A percentile compares a stretch with the other conserved stretches of the same genome.
Evolutionary conservation across 78 protist genomes (phyloP).

Genomic region (Dictyostelium purpureum): DNA sequence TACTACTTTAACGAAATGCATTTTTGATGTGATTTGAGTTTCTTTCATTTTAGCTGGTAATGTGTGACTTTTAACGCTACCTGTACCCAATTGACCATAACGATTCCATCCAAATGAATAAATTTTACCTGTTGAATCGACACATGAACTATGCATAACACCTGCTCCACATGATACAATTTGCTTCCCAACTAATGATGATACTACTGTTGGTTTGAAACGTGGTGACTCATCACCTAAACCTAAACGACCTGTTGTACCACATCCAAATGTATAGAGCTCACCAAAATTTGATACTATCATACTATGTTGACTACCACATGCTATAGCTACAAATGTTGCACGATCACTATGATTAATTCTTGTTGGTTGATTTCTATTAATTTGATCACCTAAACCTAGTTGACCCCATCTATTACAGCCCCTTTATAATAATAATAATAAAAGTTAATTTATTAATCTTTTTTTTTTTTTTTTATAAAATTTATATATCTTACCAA

Average conservation of each 20-base stretch:
- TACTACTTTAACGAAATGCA: slow-evolving; percentile 1
- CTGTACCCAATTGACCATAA: slow-evolving; percentile 82
- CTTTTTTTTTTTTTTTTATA: no score
- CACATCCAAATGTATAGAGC: slow-evolving; percentile 78
- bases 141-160: slow-evolving; percentile 42
- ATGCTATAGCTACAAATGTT: neutral
- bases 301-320: slow-evolving; percentile 74
- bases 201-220: slow-evolving; percentile 15
- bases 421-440: no score
- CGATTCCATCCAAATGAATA: slow-evolving; percentile 76
- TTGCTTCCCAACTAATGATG: slow-evolving; percentile 27
- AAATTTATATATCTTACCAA: no score
- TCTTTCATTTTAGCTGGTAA: neutral
- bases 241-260: slow-evolving; percentile 52
- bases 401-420: slow-evolving; percentile 71
- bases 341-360: neutral
- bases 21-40: neutral
- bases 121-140: slow-evolving; percentile 21
- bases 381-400: slow-evolving; percentile 39
- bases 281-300: slow-evolving; percentile 57
- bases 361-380: slow-evolving; percentile 18
- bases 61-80: slow-evolving; percentile 15
- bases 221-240: slow-evolving; percentile 51
- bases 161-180: slow-evolving; percentile 27
- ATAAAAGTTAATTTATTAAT: no score